Conservation (phyloP, 805 yeast genomes). For the Scheffersomyces coipomensis region DNA sequence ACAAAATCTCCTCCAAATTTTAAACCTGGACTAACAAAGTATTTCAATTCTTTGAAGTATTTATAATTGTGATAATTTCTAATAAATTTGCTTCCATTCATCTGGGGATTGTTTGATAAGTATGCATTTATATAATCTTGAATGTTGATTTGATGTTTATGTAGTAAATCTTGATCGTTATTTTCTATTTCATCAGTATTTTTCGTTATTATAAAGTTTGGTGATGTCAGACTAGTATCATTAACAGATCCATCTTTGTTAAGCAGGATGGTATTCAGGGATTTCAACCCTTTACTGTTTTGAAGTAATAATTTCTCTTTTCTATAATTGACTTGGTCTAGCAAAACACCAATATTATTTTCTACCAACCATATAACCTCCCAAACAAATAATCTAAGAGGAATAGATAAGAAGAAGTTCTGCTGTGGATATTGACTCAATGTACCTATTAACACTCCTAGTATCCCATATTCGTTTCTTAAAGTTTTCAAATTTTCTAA, state of each 20-base stretch:
- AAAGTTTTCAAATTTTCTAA: constrained; percentile 51
- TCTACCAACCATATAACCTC: constrained; percentile 69
- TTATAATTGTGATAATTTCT: constrained; percentile 24
- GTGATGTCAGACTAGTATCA: background rate
- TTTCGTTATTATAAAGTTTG: background rate
- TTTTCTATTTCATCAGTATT: background rate
- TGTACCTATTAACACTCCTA: constrained; percentile 81
- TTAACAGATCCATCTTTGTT: background rate
- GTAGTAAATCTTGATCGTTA: constrained; percentile 6
- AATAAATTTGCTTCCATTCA: constrained; percentile 2
- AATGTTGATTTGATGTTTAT: constrained; percentile 6
- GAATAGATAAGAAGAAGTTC: constrained; percentile 81
- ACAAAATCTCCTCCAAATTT: constrained; percentile 88
- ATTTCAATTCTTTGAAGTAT: constrained; percentile 43
- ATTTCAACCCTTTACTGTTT: constrained; percentile 11
- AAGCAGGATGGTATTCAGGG: background rate
- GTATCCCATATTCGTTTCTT: constrained; percentile 56
- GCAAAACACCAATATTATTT: constrained; percentile 39
- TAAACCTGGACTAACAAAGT: constrained; percentile 75
- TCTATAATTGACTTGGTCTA: constrained; percentile 33
- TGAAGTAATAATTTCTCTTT: background rate
- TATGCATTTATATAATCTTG: constrained; percentile 2
- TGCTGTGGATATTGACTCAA: constrained; percentile 92
- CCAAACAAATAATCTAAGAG: constrained; percentile 69
- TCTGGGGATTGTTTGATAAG: background rate